Percentiles rank a stretch among this genome's conserved stretches.
These are phyloP conservation scores for Didymella glomerata DNA, from an alignment of 2,329 filamentous ascomycete genomes.

Conservation along the genomic window DNA sequence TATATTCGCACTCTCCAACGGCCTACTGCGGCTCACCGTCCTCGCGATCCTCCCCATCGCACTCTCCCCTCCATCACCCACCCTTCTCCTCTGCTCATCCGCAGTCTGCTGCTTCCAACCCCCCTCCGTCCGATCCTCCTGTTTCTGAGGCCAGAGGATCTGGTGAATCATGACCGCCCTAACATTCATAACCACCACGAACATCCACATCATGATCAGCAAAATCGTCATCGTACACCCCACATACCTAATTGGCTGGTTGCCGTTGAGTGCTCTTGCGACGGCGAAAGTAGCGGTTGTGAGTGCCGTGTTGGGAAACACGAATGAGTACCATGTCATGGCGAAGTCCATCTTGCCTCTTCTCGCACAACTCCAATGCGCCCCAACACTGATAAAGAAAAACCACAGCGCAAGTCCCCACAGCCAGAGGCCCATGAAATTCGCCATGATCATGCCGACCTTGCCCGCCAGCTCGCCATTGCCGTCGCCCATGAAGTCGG, in stretches of 20 bases:
- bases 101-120: constrained; percentile 58
- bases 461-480: constrained; percentile 62
- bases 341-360: constrained; percentile 73
- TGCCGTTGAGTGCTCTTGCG: constrained; percentile 61
- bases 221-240: constrained; percentile 73
- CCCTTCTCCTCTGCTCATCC: constrained; percentile 40
- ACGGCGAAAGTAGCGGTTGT: constrained; percentile 77
- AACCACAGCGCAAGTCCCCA: constrained; percentile 88
- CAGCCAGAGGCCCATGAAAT: constrained; percentile 78
- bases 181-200: constrained; percentile 75
- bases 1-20: constrained; percentile 11
- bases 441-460: constrained; percentile 63
- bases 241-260: constrained; percentile 67
- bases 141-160: constrained; percentile 79
- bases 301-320: constrained; percentile 81
- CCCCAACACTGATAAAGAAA: constrained; percentile 80
- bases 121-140: constrained; percentile 69
- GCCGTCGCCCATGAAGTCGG: constrained; percentile 64
- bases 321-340: constrained; percentile 87
- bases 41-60: constrained; percentile 31
- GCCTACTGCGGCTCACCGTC: constrained; percentile 35
- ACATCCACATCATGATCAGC: constrained; percentile 72
- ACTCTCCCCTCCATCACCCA: constrained; percentile 32
- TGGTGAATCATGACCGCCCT: constrained; percentile 70
- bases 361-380: constrained; percentile 72